Conservation (phyloP, 2,329 filamentous ascomycete genomes). For the Neofusicoccum parvum region DNA sequence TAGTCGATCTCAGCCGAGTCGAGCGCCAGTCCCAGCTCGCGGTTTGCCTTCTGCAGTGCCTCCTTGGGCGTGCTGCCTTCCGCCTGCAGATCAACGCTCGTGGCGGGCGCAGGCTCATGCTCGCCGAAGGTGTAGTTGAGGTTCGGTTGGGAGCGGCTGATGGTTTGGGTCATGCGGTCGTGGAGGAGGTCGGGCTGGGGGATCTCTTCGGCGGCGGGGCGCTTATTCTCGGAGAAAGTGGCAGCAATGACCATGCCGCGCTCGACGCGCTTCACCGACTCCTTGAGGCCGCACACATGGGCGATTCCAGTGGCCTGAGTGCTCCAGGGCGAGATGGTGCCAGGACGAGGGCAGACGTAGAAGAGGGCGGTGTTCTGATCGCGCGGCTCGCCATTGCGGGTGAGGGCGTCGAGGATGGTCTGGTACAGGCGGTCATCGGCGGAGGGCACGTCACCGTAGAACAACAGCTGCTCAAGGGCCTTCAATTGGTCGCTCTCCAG, state of each 20-base stretch:
- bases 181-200: slow-evolving; percentile 72
- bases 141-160: slow-evolving; percentile 68
- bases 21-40: slow-evolving; percentile 78
- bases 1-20: slow-evolving; percentile 92
- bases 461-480: slow-evolving; percentile 61
- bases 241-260: slow-evolving; percentile 78
- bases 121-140: slow-evolving; percentile 79
- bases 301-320: slow-evolving; percentile 94
- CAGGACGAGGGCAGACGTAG: slow-evolving; percentile 77
- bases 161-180: slow-evolving; percentile 93
- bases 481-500: slow-evolving; percentile 49
- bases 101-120: slow-evolving; percentile 63
- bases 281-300: slow-evolving; percentile 81
- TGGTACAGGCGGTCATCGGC: slow-evolving; percentile 48
- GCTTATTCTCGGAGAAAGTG: slow-evolving; percentile 52
- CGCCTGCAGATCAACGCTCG: slow-evolving; percentile 74
- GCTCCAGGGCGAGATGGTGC: slow-evolving; percentile 92
- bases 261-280: slow-evolving; percentile 77
- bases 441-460: slow-evolving; percentile 59
- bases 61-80: slow-evolving; percentile 66
- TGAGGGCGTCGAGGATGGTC: slow-evolving; percentile 48
- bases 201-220: slow-evolving; percentile 54
- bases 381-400: slow-evolving; percentile 52
- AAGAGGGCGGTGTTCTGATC: slow-evolving; percentile 60
- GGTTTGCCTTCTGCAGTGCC: slow-evolving; percentile 80